Base-by-base conservation (phyloP, 1,284 basidiomycete genomes). In the Termitomyces sp. region DNA sequence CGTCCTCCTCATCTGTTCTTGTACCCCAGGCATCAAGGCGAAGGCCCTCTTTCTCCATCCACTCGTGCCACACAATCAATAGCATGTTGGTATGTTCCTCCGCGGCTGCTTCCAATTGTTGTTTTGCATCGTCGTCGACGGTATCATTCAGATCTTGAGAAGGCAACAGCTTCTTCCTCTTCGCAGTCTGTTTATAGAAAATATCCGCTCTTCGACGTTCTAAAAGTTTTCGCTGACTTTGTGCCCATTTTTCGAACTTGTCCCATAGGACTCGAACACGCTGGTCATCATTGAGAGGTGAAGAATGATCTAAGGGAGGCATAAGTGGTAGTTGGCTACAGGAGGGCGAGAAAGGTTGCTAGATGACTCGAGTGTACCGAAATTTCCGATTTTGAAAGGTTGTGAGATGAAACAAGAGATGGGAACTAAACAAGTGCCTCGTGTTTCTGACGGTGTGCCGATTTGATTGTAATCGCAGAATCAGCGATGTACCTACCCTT, bases 11-110 rank as follows among this genome's bases (percentile, higher is more conserved):
- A 5, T 57, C 53, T 3, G 71, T 68, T 59, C 76, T 73, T 43
- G 69, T 66, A 2, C 66, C 68, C 76, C 76, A 78, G 56, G 73
- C 69, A 46, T 73, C 71, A 52, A 68, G 67, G 38, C 60, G 55
- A 50, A 77, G 66, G 9, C 67, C 64, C 8, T 64, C 67, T n/a
- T 57, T 56, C 6, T 60, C 47, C 43, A 76, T 64, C 47, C 66
- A 60, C n/a, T 58, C 52, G 45, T 73, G 67, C 76, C 76, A 78
- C 54, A 73, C 69, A 38, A 64, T 64, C 45, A 71, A 64, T 21
- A 70, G 66, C 36, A 62, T 60, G 9, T 61, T 55, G 41, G 67
- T 69, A 54, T 72, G 63, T 2, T 64, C 60, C 41, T 66, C 65
- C 44, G 66, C 64, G 8, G 70, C 63, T n/a, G 66, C 57, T 38